Percentiles rank a stretch among this genome's conserved stretches.
These are phyloP conservation scores for Stephania japonica DNA, from an alignment of 164 flowering plant genomes.

Conservation along the genomic window DNA sequence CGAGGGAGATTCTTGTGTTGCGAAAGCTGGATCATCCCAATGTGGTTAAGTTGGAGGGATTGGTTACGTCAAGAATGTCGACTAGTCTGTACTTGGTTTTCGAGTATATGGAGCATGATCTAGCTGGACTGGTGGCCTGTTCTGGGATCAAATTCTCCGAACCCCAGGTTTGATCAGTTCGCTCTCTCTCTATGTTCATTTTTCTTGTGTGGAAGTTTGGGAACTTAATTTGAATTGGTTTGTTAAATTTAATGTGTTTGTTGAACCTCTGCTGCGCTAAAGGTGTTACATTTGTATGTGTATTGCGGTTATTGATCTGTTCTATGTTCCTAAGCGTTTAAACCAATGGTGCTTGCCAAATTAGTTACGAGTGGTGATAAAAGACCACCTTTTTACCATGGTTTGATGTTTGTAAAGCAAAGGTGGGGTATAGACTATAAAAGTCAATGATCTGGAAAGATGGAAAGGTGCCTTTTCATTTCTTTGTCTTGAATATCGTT, in stretches of 20 bases:
- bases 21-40: constrained; percentile 79
- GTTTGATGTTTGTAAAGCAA: background rate
- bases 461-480: background rate
- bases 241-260: background rate
- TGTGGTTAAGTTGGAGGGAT: constrained; percentile 78
- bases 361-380: background rate
- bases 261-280: background rate
- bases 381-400: background rate
- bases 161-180: constrained; percentile 57
- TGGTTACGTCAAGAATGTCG: constrained; percentile 90
- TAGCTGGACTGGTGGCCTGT: constrained; percentile 75
- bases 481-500: too few species aligned
- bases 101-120: constrained; percentile 96
- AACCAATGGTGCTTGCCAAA: background rate
- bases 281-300: background rate
- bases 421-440: background rate
- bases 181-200: background rate
- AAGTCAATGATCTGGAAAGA: background rate
- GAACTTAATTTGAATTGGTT: background rate
- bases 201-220: background rate
- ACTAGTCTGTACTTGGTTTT: constrained; percentile 82
- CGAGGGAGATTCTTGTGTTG: constrained; percentile 77
- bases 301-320: background rate
- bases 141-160: constrained; percentile 66
- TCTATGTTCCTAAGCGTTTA: background rate